Evolutionary conservation across 2,329 filamentous ascomycete genomes (phyloP).

Genomic region (Diplocarpon rosae): DNA sequence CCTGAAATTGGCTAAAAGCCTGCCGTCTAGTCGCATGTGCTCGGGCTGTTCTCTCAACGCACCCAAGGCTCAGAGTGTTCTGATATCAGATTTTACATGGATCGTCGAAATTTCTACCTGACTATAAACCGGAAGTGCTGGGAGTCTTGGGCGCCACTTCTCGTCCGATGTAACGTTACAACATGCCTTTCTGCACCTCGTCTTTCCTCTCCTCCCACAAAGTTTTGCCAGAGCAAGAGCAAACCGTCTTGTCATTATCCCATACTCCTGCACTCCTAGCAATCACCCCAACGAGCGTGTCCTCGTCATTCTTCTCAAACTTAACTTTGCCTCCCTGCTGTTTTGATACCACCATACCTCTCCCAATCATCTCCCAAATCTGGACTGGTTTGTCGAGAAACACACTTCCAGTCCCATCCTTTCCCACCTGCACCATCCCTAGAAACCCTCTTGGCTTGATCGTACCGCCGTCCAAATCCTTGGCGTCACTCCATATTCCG

Average conservation of each 20-base stretch:
- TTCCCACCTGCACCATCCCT: constrained; percentile 64
- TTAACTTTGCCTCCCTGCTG: constrained; percentile 48
- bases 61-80: constrained; percentile 3
- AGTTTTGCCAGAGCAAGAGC: constrained; percentile 94
- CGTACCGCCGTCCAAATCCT: constrained; percentile 22
- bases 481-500: constrained; percentile 55
- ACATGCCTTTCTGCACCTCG: constrained; percentile 81
- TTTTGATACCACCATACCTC: constrained; percentile 75
- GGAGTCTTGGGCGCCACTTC: constrained; percentile 8
- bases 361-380: constrained; percentile 93
- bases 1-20: constrained; percentile 17
- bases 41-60: constrained; percentile 6
- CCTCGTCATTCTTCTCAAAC: constrained; percentile 60
- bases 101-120: background rate
- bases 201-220: constrained; percentile 95
- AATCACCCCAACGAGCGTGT: constrained; percentile 87
- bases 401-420: constrained; percentile 63
- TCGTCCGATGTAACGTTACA: constrained; percentile 39
- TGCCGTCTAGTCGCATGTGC: constrained; percentile 18
- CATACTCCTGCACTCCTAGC: constrained; percentile 94
- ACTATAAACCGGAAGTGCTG: constrained; percentile 10
- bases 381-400: constrained; percentile 76
- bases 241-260: constrained; percentile 98
- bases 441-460: constrained; percentile 50
- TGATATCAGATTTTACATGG: background rate